Percentiles rank a stretch among this genome's conserved stretches.
Evolutionary conservation across 371 early-diverging fungal species (phyloP).

Genomic region (Choanephora cucurbitarum): DNA sequence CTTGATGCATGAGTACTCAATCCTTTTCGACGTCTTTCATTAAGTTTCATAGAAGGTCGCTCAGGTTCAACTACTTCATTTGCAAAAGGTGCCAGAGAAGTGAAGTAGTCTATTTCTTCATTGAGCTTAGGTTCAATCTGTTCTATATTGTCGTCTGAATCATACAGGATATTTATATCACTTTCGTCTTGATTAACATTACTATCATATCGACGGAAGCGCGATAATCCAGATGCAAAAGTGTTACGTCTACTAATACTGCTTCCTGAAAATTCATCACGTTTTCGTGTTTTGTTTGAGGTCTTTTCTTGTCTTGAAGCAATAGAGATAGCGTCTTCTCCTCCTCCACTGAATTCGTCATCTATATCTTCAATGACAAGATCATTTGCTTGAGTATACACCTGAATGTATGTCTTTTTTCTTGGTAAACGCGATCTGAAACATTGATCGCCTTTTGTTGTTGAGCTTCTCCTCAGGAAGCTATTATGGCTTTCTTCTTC

Average conservation of each 20-base stretch:
- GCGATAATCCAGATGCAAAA: not conserved
- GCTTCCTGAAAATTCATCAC: not conserved
- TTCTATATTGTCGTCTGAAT: conserved; percentile 30
- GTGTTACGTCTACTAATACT: not conserved
- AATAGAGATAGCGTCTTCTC: conserved; percentile 23
- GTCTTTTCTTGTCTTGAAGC: not conserved
- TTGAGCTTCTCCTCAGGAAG: conserved; percentile 12
- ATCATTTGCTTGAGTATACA: conserved; percentile 64
- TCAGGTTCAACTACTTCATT: conserved; percentile 22
- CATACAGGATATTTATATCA: conserved; percentile 32
- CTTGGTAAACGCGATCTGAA: conserved; percentile 46
- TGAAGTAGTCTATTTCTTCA: conserved; percentile 12
- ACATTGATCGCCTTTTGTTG: conserved; percentile 4
- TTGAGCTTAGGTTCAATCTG: not conserved
- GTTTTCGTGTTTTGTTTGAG: not conserved
- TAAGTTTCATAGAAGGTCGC: not conserved
- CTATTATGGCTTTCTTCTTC: conserved; percentile 2
- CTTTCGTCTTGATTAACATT: conserved; percentile 32
- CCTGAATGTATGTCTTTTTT: conserved; percentile 63
- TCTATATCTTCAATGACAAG: conserved; percentile 67
- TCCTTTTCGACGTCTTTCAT: not conserved
- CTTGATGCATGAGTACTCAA: no score
- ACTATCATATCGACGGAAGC: conserved; percentile 25
- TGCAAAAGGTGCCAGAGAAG: conserved; percentile 41
- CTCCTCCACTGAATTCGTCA: conserved; percentile 46